Base-by-base conservation (phyloP, 495 filamentous ascomycete species). In the Talaromyces stipitatus region DNA sequence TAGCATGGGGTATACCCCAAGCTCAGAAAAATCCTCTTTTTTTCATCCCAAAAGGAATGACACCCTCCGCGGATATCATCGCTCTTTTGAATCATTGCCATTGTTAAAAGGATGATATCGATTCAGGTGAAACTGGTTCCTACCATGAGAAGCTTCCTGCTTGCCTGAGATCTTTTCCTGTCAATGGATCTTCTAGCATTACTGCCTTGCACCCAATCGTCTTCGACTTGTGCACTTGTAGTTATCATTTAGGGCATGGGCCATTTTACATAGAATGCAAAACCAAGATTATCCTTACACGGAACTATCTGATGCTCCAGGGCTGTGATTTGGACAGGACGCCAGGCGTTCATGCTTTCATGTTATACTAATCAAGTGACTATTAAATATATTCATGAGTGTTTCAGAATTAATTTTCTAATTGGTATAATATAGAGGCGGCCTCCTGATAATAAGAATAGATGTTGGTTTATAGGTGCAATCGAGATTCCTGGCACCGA, bases 181-280 rank as follows among this genome's bases (percentile, higher is more conserved):
- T 85, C 0, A 64, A 61, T 1, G 83, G 81, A 56, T 88, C 81
- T 68, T 91, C 87, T 58, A 89, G 75, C 38, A 76, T 60, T 11
- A 76, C 77, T 0, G 84, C 82, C 12, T 78, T 72, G 62, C 86
- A 90, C 10, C 85, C 85, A 26, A 90, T 64, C 0, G 82, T 78
- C 8, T 76, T 47, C 7, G 63, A n/a, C 36, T 41, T 1, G 68
- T 62, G 41, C 76, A 80, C 41, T 65, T 70, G 4, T 64, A 64
- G 2, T 76, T 64, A 30, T 46, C 26, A n/a, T 16, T 38, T 14
- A n/a, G 20, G 77, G 85, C 55, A 72, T 80, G 69, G 87, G 89
- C 73, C 83, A 90, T 65, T 89, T 89, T 9, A 79, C 75, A 63
- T 90, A 90, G 66, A 83, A 90, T 6, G 85, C 86, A 57, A 91